A percentile compares a stretch with the other conserved stretches of the same genome.
Evolutionary conservation across 78 protist species (phyloP).

Genomic region (Corallochytrium limacisporum): DNA sequence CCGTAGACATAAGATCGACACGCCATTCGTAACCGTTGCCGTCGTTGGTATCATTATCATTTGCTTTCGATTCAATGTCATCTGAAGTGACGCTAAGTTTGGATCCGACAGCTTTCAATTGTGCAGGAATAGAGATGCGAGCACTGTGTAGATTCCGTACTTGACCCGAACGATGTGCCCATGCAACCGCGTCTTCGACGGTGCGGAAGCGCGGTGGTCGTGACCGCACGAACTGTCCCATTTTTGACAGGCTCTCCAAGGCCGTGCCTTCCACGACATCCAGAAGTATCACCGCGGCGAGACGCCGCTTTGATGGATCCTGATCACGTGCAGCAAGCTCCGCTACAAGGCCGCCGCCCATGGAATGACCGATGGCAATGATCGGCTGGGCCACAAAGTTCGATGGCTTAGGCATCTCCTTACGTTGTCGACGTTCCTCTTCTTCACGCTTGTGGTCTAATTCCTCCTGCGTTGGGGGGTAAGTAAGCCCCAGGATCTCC

Average conservation of each 20-base stretch:
- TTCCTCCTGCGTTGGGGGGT: too few relatives aligned
- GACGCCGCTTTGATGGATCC: too few relatives aligned
- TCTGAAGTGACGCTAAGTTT: too few relatives aligned
- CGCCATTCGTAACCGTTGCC: constrained; percentile 43
- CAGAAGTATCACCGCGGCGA: constrained; percentile 35
- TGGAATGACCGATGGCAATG: constrained; percentile 25
- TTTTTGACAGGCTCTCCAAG: constrained; percentile 30
- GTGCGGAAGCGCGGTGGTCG: constrained; percentile 51
- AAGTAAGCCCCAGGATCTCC: too few relatives aligned
- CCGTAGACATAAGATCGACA: constrained; percentile 39
- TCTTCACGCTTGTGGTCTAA: too few relatives aligned
- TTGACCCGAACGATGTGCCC: constrained; percentile 19
- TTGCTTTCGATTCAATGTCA: not conserved
- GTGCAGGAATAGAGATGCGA: constrained; percentile 44
- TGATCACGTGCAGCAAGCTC: not conserved
- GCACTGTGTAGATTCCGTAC: constrained; percentile 42
- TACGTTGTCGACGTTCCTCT: too few relatives aligned
- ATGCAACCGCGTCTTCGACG: constrained; percentile 45
- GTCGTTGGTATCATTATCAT: not conserved
- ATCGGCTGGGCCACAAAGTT: too few relatives aligned
- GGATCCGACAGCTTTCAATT: constrained; percentile 3
- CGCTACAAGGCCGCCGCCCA: constrained; percentile 24
- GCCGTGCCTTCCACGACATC: constrained; percentile 80
- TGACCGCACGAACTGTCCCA: constrained; percentile 36
- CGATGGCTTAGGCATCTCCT: too few relatives aligned